Conservation (phyloP, 139 green algal species). For the Volvox reticuliferus region DNA sequence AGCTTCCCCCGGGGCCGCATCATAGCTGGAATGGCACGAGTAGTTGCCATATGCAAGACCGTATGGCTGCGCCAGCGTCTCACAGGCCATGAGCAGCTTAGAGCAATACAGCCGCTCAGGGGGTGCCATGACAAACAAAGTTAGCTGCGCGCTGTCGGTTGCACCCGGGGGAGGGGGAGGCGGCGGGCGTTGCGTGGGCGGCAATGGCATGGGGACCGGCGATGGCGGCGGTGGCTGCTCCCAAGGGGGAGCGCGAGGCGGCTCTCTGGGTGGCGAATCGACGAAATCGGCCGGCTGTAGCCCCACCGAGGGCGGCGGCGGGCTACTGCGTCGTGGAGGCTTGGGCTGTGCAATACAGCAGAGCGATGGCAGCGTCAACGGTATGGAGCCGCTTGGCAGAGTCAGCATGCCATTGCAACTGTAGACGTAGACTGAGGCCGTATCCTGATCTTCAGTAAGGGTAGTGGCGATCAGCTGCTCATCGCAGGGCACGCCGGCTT, state of each 20-base stretch:
- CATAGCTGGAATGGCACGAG: constrained; percentile 4
- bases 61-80: constrained; percentile 38
- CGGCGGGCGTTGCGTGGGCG: background rate
- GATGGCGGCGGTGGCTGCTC: background rate
- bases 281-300: background rate
- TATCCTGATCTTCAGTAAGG: background rate
- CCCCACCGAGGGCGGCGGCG: background rate
- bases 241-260: background rate
- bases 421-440: background rate
- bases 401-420: background rate
- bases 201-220: background rate
- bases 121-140: constrained; percentile 16
- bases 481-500: constrained; percentile 24
- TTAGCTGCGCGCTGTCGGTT: background rate
- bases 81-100: constrained; percentile 23
- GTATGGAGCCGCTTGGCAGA: too few relatives aligned
- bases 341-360: constrained; percentile 5
- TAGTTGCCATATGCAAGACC: constrained; percentile 16
- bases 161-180: background rate
- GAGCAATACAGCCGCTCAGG: background rate
- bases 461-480: background rate
- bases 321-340: background rate
- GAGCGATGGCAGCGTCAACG: background rate
- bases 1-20: background rate
- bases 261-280: background rate